Conservation (phyloP, 2,329 filamentous ascomycete species). For the Aspergillus oerlinghausenensis region DNA sequence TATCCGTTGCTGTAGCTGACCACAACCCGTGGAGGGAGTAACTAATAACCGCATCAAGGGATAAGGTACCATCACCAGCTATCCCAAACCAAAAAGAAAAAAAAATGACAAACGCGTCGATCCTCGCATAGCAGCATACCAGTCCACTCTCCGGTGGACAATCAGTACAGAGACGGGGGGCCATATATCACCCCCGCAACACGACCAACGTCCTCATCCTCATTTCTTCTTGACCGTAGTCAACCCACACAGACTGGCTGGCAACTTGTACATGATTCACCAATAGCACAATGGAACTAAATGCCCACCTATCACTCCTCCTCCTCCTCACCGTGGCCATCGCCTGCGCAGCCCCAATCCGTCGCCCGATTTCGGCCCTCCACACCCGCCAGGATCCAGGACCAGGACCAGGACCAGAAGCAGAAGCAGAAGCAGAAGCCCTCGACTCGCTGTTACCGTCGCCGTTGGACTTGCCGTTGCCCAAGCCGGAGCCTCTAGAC, state of each 20-base stretch:
- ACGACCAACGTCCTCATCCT: too few species aligned
- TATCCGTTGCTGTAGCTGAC: not conserved
- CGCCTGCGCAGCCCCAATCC: not conserved
- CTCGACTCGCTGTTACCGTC: not conserved
- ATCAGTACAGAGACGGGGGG: too few species aligned
- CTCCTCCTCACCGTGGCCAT: not conserved
- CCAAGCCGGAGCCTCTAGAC: not conserved
- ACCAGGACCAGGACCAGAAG: too few species aligned
- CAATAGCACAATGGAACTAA: not conserved
- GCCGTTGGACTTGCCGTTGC: not conserved
- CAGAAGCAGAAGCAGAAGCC: too few species aligned
- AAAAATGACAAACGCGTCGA: not conserved
- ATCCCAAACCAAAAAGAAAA: too few species aligned
- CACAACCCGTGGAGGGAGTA: not conserved
- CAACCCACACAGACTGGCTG: not conserved
- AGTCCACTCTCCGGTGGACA: too few species aligned
- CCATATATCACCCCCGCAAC: too few species aligned
- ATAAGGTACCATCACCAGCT: not conserved
- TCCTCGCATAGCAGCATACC: not conserved
- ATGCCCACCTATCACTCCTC: not conserved
- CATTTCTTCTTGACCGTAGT: too few species aligned
- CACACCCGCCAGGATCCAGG: not conserved
- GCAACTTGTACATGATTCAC: too few species aligned
- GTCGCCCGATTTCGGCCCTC: not conserved
- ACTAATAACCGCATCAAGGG: not conserved